These are phyloP conservation scores for Candida stauntonica DNA, from an alignment of 805 yeast species.

Conservation along the genomic window DNA sequence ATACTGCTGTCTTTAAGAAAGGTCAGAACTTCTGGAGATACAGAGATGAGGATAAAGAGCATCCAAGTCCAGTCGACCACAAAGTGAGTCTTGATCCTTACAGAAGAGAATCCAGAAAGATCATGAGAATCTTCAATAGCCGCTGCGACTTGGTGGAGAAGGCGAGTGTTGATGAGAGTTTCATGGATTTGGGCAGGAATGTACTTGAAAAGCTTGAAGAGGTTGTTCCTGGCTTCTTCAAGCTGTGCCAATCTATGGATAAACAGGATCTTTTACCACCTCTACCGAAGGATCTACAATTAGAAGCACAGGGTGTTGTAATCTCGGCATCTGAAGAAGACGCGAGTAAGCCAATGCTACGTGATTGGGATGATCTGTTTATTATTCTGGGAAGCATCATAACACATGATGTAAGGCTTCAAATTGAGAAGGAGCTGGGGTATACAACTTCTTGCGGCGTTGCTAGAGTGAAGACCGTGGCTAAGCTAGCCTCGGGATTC, in stretches of 20 bases:
- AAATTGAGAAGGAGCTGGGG: conserved; percentile 51
- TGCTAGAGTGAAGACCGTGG: conserved; percentile 67
- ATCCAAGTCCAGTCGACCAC: conserved; percentile 57
- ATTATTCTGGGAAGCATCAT: conserved; percentile 62
- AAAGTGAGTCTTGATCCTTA: conserved; percentile 92
- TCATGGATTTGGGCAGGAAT: conserved; percentile 72
- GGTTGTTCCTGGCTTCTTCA: conserved; percentile 43
- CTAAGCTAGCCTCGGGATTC: conserved; percentile 83
- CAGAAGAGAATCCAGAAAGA: conserved; percentile 78
- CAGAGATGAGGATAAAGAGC: conserved; percentile 41
- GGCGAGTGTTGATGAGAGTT: conserved; percentile 95
- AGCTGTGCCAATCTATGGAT: conserved; percentile 14
- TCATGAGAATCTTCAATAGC: conserved; percentile 57
- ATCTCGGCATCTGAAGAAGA: conserved; percentile 16
- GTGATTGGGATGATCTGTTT: conserved; percentile 81
- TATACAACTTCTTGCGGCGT: conserved; percentile 92
- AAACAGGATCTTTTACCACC: conserved; percentile 36
- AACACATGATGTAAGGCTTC: conserved; percentile 48
- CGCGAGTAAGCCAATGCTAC: conserved; percentile 5
- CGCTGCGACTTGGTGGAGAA: conserved; percentile 75
- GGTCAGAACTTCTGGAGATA: conserved; percentile 87
- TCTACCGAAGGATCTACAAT: conserved; percentile 32
- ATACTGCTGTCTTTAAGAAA: conserved; percentile 88
- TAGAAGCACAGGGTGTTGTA: conserved; percentile 20
- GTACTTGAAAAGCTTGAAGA: conserved; percentile 42